Percentiles rank a stretch among this genome's conserved stretches.
phyloP scores from a whole-genome alignment of 345 rosid genomes.

The Cardiospermum halicacabum region DNA sequence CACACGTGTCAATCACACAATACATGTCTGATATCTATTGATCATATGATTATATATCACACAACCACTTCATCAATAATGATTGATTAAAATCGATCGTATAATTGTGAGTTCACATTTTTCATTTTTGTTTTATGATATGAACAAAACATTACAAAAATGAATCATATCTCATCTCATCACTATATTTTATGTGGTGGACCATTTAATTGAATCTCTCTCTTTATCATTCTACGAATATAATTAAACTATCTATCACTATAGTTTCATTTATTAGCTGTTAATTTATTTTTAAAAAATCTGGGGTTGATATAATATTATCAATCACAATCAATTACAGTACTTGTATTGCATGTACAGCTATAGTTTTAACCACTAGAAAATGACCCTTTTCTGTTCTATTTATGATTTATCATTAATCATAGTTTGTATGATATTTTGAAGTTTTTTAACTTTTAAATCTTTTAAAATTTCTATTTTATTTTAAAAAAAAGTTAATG shows the following conservation, averaged over 20 bases:
- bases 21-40: neutral
- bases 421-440: too few relatives aligned
- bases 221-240: neutral
- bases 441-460: too few relatives aligned
- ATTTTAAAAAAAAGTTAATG: too few relatives aligned
- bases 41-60: constrained; percentile 1
- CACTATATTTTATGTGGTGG: neutral
- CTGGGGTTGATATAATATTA: neutral
- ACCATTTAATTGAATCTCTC: neutral
- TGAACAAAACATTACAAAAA: too few relatives aligned
- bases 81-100: too few relatives aligned
- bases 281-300: neutral
- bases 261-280: neutral
- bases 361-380: neutral
- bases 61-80: neutral
- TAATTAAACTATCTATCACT: neutral
- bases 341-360: neutral
- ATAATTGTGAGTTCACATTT: too few relatives aligned
- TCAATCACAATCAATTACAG: neutral
- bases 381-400: too few relatives aligned
- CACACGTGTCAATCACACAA: neutral
- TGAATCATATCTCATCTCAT: too few relatives aligned
- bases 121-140: too few relatives aligned
- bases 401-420: too few relatives aligned
- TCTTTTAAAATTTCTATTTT: too few relatives aligned